phyloP scores from a whole-genome alignment of 78 protist species.

The Protostelium mycophagum region DNA sequence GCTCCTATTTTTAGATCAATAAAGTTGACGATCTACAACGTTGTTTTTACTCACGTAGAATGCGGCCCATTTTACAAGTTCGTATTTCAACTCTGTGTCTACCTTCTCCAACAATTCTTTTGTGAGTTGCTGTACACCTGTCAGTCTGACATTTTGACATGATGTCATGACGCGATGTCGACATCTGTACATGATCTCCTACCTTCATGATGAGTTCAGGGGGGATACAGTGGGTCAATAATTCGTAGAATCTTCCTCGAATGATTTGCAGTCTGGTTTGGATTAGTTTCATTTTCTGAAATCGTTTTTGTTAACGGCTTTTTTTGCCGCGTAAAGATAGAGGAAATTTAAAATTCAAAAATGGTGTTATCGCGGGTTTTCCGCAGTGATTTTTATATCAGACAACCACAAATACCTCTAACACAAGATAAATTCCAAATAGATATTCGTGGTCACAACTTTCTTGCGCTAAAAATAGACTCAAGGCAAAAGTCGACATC shows the following conservation, averaged over 20 bases:
- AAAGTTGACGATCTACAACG: no score
- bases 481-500: no score
- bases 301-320: no score
- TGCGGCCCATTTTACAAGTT: constrained; percentile 73
- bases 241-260: constrained; percentile 86
- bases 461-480: neutral
- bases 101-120: constrained; percentile 18
- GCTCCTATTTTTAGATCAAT: constrained; percentile 39
- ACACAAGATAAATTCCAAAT: no score
- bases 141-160: neutral
- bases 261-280: constrained; percentile 45
- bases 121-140: neutral
- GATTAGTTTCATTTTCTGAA: no score
- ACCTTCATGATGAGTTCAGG: constrained; percentile 80
- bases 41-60: constrained; percentile 49
- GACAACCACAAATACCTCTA: no score
- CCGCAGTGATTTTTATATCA: no score
- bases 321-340: no score
- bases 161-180: neutral
- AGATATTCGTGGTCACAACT: no score
- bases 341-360: no score
- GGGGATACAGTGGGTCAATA: constrained; percentile 94
- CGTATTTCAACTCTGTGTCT: constrained; percentile 23
- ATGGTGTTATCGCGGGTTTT: no score
- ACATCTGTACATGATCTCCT: neutral